These are phyloP conservation scores for Artemisia argyi DNA, from an alignment of 129 eudicot species.

Conservation along the genomic window DNA sequence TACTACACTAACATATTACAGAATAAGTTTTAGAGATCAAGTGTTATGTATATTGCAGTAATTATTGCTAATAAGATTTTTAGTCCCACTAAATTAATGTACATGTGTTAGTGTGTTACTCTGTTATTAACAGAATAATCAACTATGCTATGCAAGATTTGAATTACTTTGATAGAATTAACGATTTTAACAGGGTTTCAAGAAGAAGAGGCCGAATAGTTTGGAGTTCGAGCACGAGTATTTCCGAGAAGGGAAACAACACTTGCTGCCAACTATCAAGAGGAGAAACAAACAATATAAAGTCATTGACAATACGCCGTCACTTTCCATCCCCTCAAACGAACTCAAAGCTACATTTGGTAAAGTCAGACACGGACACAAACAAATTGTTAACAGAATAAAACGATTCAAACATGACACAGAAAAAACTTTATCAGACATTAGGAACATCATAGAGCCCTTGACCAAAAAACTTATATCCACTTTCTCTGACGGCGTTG, in stretches of 20 bases:
- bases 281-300: constrained; percentile 6
- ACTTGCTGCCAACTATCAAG: constrained; percentile 10
- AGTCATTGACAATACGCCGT: background rate
- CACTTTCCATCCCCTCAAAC: background rate
- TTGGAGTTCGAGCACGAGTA: constrained; percentile 22
- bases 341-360: constrained; percentile 2
- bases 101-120: no score
- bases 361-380: background rate
- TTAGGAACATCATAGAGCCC: background rate
- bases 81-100: background rate
- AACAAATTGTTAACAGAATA: constrained; percentile 5
- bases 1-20: no score
- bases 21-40: no score
- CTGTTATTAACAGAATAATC: no score
- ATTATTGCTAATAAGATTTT: background rate
- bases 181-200: constrained; percentile 17
- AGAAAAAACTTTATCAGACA: background rate
- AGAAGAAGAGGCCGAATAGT: constrained; percentile 7
- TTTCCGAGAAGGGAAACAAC: constrained; percentile 12
- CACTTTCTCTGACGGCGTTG: background rate
- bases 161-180: background rate
- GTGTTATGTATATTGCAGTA: background rate
- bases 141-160: no score
- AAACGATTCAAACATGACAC: constrained; percentile 1
- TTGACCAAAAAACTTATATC: constrained; percentile 1